Evolutionary conservation across 2,329 filamentous ascomycete species (phyloP).

Genomic region (Aureobasidium leucospermi): DNA sequence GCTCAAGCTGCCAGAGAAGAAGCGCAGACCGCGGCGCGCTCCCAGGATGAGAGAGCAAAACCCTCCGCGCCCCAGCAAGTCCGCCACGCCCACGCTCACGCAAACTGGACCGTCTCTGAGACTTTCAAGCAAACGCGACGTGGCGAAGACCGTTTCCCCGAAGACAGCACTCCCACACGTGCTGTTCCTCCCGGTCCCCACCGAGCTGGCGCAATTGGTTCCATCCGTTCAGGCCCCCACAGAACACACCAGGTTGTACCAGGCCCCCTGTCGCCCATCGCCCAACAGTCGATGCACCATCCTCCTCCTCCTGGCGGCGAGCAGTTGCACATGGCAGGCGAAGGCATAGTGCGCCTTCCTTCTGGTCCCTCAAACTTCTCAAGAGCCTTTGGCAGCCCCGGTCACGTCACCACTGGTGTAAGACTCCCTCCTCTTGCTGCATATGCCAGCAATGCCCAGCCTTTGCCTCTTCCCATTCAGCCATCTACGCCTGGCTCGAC

Average conservation of each 20-base stretch:
- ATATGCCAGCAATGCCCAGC: conserved; percentile 19
- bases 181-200: neutral
- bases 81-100: neutral
- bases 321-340: conserved; percentile 16
- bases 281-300: conserved; percentile 23
- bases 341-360: conserved; percentile 28
- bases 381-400: neutral
- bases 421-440: conserved; percentile 17
- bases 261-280: conserved; percentile 22
- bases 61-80: neutral
- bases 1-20: conserved; percentile 12
- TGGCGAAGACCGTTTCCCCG: conserved; percentile 20
- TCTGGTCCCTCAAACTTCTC: conserved; percentile 11
- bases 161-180: conserved; percentile 20
- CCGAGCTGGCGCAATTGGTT: conserved; percentile 3
- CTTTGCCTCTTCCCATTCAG: neutral
- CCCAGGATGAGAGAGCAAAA: neutral
- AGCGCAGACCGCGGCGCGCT: neutral
- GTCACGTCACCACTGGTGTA: conserved; percentile 16
- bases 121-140: conserved; percentile 29
- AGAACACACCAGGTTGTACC: neutral
- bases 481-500: neutral
- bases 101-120: conserved; percentile 21
- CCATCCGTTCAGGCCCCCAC: neutral
- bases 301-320: conserved; percentile 20